A percentile compares a stretch with the other conserved stretches of the same genome.
Conservation (phyloP, 2,329 filamentous ascomycete species). For the Aspergillus jensenii region DNA sequence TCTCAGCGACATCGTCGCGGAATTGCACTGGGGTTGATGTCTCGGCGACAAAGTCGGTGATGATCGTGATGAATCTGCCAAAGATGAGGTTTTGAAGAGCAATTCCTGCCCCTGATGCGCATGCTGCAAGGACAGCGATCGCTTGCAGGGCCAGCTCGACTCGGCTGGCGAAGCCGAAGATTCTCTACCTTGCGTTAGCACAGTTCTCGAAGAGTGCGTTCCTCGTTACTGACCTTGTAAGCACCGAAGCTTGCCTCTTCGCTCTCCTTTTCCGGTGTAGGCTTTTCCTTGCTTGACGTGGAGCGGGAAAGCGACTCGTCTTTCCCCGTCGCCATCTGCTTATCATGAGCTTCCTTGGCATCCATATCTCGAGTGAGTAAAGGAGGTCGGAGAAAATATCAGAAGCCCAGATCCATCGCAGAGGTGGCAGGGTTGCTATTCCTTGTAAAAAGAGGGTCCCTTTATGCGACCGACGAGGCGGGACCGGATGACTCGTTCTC, state of each 20-base stretch:
- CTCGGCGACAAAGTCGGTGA: background rate
- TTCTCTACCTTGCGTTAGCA: background rate
- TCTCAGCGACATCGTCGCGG: background rate
- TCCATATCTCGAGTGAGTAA: background rate
- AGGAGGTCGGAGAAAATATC: too few species aligned
- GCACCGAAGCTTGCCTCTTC: background rate
- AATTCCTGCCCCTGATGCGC: constrained; percentile 8
- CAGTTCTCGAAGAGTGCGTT: background rate
- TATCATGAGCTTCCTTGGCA: background rate
- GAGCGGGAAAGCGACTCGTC: background rate
- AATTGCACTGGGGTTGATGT: background rate
- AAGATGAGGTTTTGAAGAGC: constrained; percentile 12
- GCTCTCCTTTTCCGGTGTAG: background rate
- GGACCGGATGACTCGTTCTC: too few species aligned
- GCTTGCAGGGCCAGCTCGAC: constrained; percentile 1
- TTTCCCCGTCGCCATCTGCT: background rate
- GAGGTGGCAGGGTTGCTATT: too few species aligned
- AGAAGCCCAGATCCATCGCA: too few species aligned
- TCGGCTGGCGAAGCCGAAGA: constrained; percentile 4
- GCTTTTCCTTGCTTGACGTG: background rate
- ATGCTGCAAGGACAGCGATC: background rate
- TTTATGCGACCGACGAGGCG: too few species aligned
- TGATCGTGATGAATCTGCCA: constrained; percentile 4
- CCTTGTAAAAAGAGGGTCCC: too few species aligned
- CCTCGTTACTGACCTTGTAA: background rate